A percentile compares a stretch with the other conserved stretches of the same genome.
These are phyloP conservation scores for Solanum chiquidenum DNA, from an alignment of 257 asterid species.

Conservation along the genomic window DNA sequence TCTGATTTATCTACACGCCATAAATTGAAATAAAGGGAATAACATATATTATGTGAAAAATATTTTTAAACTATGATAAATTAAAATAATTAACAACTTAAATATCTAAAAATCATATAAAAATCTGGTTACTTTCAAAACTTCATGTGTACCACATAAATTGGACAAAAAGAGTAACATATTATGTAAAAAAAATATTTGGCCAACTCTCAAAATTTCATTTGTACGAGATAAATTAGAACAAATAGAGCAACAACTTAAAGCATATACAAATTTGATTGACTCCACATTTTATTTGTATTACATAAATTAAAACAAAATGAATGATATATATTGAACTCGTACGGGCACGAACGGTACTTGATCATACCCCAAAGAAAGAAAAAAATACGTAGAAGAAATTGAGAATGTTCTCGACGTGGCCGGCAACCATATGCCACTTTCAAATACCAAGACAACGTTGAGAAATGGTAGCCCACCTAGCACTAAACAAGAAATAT, in stretches of 20 bases:
- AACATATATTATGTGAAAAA: too few species aligned
- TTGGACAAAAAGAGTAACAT: too few species aligned
- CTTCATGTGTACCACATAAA: neutral
- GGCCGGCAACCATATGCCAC: neutral
- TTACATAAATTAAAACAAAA: too few species aligned
- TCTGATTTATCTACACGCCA: too few species aligned
- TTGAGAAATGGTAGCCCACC: neutral
- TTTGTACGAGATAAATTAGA: neutral
- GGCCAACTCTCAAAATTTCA: neutral
- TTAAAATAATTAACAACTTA: too few species aligned
- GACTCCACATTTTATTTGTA: neutral
- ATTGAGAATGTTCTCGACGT: neutral
- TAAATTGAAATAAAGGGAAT: too few species aligned
- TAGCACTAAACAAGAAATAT: neutral
- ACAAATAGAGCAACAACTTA: too few species aligned
- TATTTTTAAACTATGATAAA: too few species aligned
- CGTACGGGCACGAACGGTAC: fast-evolving
- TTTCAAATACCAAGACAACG: neutral
- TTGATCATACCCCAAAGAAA: neutral
- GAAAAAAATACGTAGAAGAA: neutral
- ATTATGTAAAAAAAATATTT: neutral
- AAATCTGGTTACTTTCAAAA: too few species aligned
- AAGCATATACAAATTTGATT: too few species aligned
- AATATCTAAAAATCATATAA: neutral
- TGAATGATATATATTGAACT: too few species aligned